These are phyloP conservation scores for Pugionium cornutum DNA, from an alignment of 345 rosid genomes.

Conservation along the genomic window DNA sequence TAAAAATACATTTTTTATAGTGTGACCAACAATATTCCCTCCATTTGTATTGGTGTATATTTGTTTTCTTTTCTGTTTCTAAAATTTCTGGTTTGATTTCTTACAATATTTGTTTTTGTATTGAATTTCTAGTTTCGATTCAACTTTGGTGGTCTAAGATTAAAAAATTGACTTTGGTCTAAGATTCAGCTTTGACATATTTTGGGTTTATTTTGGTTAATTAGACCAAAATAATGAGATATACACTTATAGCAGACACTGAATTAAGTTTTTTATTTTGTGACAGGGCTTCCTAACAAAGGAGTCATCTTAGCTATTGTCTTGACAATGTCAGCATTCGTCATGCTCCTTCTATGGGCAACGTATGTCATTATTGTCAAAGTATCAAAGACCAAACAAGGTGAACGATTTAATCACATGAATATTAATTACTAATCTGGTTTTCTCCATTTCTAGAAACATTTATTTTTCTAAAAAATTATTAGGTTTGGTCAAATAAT, in stretches of 20 bases:
- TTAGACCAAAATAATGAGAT: background rate
- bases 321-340: conserved; percentile 27
- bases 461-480: background rate
- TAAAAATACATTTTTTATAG: too few species aligned
- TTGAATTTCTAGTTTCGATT: too few species aligned
- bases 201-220: background rate
- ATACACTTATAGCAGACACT: background rate
- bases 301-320: conserved; percentile 33
- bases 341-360: conserved; percentile 28
- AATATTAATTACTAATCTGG: too few species aligned
- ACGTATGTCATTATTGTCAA: conserved; percentile 28
- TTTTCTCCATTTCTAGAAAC: background rate
- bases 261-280: background rate
- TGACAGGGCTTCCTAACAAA: conserved; percentile 27
- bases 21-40: too few species aligned
- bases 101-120: too few species aligned
- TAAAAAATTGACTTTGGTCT: too few species aligned
- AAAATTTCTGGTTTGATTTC: too few species aligned
- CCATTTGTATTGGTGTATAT: too few species aligned
- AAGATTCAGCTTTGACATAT: too few species aligned
- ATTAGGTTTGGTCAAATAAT: too few species aligned
- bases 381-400: conserved; percentile 35
- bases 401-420: conserved; percentile 1
- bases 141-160: too few species aligned
- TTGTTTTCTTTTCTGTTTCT: too few species aligned